Percentiles rank a stretch among this genome's conserved stretches.
Conservation (phyloP, 2,329 filamentous ascomycete species). For the Xylaria sp. region DNA sequence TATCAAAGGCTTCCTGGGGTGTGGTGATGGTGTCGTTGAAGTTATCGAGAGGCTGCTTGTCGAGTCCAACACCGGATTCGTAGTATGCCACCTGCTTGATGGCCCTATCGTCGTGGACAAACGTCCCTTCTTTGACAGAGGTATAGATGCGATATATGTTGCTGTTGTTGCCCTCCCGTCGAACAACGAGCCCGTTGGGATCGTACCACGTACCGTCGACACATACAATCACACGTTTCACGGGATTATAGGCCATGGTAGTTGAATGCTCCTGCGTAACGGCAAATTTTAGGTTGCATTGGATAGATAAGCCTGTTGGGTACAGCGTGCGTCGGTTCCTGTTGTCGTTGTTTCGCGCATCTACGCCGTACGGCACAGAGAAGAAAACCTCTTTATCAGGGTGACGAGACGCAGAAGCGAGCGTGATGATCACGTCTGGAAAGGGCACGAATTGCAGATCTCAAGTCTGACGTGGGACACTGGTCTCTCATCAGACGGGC, state of each 20-base stretch:
- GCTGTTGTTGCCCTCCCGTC: slow-evolving; percentile 40
- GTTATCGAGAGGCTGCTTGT: slow-evolving; percentile 34
- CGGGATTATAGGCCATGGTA: slow-evolving; percentile 35
- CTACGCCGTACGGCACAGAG: slow-evolving; percentile 8
- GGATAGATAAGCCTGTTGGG: slow-evolving; percentile 4
- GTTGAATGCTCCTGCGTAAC: background rate
- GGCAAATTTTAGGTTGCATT: slow-evolving; percentile 13
- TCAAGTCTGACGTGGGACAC: slow-evolving; percentile 33
- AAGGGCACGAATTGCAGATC: slow-evolving; percentile 33
- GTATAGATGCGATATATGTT: slow-evolving; percentile 40
- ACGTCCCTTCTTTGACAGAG: slow-evolving; percentile 38
- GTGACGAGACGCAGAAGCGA: slow-evolving; percentile 12
- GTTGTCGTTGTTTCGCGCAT: slow-evolving; percentile 5
- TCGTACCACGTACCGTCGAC: slow-evolving; percentile 41
- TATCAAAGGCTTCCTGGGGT: slow-evolving; percentile 33
- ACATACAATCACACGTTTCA: slow-evolving; percentile 41
- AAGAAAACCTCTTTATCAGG: slow-evolving; percentile 27
- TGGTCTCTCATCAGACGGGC: slow-evolving; percentile 29
- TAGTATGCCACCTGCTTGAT: slow-evolving; percentile 40
- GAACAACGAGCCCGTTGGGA: slow-evolving; percentile 32
- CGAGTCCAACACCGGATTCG: slow-evolving; percentile 39
- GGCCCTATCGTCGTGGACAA: slow-evolving; percentile 37
- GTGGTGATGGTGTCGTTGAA: slow-evolving; percentile 39
- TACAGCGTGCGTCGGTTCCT: slow-evolving; percentile 1
- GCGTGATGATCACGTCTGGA: slow-evolving; percentile 30